Evolutionary conservation across 202 grass and related monocot genomes (phyloP).

Genomic region (Musa balbisiana): DNA sequence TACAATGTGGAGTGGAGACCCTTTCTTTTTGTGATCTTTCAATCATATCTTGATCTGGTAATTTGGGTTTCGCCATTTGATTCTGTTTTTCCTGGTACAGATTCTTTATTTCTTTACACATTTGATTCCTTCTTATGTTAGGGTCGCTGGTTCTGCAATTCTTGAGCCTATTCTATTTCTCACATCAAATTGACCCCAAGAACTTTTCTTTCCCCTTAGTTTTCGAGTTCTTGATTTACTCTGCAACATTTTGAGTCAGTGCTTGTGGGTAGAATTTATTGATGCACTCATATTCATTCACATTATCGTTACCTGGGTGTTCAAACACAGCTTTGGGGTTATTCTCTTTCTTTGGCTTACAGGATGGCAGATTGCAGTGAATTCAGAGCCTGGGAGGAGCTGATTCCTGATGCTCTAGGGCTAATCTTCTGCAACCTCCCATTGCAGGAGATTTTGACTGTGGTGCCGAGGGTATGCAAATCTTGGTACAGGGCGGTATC

Average conservation of each 20-base stretch:
- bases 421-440: conserved; percentile 84
- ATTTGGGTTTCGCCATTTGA: neutral
- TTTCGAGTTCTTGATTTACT: no score
- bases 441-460: conserved; percentile 74
- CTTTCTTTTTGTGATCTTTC: neutral
- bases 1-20: neutral
- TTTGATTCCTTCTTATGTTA: no score
- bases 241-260: no score
- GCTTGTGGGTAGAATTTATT: no score
- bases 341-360: neutral
- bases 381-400: conserved; percentile 69
- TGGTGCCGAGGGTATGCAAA: conserved; percentile 82
- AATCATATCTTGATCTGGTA: neutral
- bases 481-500: conserved; percentile 56
- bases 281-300: no score
- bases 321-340: no score
- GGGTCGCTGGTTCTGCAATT: no score
- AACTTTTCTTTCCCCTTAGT: neutral
- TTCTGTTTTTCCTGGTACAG: neutral
- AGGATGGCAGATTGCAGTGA: conserved; percentile 56
- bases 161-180: neutral
- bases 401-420: conserved; percentile 89
- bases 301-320: no score
- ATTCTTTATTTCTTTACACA: no score
- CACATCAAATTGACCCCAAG: neutral